Base-by-base conservation (phyloP, 805 yeast genomes). In the Scheffersomyces coipomensis region DNA sequence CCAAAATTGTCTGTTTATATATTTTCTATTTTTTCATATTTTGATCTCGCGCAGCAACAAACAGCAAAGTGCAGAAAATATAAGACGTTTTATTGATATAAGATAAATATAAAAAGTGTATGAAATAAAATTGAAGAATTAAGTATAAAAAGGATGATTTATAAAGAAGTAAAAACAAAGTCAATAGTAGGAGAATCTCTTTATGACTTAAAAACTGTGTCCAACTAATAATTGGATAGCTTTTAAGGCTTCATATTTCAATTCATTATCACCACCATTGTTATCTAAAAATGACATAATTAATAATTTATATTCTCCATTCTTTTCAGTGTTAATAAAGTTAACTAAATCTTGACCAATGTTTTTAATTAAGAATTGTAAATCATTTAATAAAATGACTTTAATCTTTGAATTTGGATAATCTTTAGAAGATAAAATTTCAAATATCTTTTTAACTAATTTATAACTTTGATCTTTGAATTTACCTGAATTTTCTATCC, bases 211-310 rank as follows among this genome's bases (percentile, higher is more conserved):
- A 49, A 84, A 77, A n/a, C 84, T 75, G 55, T 88, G 88, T 3
- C 96, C 88, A 38, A 93, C 95, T 53, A 93, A 79, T 41, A 83
- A 78, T 69, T 93, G 99, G n/a, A 97, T 88, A 3, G 97, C 89
- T 62, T 87, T 88, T 56, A 93, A 76, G 2, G 98, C 98, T 69
- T 91, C 97, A 59, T 85, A 93, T 59, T 91, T 87, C 49, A 93
- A 90, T 57, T 88, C 93, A 17, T 90, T 76, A 60, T 89, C 90
- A 30, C 83, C 78, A 42, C 82, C 79, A 54, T 78, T 81, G 42
- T 61, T 58, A 19, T 68, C 75, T 80, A 93, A 81, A 47, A 89
- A 72, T 45, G 78, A 77, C 98, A 93, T 91, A 41, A 93, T 79
- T 60, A 80, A 78, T 17, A 85, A 68, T 71, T 93, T 93, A 48